These are phyloP conservation scores for Adansonia madagascariensis DNA, from an alignment of 441 rosid species.

Conservation along the genomic window DNA sequence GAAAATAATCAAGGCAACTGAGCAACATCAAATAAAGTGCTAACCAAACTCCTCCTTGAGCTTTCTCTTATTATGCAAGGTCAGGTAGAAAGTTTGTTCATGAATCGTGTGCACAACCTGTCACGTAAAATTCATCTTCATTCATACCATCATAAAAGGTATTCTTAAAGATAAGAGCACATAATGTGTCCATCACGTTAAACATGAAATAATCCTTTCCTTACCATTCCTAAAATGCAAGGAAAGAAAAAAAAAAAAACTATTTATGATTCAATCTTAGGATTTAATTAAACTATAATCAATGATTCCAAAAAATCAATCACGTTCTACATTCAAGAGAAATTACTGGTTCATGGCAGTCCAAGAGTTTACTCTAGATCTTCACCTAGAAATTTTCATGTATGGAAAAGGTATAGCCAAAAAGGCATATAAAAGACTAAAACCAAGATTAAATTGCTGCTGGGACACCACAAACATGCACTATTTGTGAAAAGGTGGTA, in stretches of 20 bases:
- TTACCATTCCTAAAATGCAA: neutral
- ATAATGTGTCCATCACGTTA: neutral
- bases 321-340: neutral
- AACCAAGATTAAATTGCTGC: too few relatives aligned
- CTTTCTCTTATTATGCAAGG: conserved; percentile 57
- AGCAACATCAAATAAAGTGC: conserved; percentile 7
- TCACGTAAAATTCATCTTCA: neutral
- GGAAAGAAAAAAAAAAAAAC: neutral
- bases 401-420: too few relatives aligned
- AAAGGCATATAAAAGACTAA: too few relatives aligned
- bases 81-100: conserved; percentile 71
- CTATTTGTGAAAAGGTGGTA: neutral
- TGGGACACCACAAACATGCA: conserved; percentile 12
- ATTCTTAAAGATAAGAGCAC: neutral
- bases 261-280: neutral
- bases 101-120: conserved; percentile 76
- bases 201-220: neutral
- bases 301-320: neutral
- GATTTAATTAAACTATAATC: neutral
- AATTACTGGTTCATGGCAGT: neutral
- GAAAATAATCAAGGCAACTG: conserved; percentile 1
- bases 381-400: too few relatives aligned
- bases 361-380: neutral
- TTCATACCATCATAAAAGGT: neutral
- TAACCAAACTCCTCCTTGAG: conserved; percentile 79